Evolutionary conservation across 2,329 filamentous ascomycete species (phyloP), one percentile per base, ranked within the genome.

Genomic region (Fusarium lyarnte): DNA sequence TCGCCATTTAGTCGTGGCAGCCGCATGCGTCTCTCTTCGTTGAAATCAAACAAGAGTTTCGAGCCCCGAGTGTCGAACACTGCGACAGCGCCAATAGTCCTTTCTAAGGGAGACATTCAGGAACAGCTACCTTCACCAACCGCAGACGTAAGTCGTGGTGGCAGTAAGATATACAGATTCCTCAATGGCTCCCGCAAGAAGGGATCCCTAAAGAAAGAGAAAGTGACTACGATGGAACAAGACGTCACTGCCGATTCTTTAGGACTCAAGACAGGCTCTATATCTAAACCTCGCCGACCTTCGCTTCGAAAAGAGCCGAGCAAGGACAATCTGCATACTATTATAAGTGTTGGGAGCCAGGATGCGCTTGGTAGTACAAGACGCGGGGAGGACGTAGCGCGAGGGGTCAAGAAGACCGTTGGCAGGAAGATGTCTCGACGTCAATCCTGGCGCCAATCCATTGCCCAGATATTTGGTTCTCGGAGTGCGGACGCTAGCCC

Each of bases 301-400:
- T 75, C 78, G 10, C 71, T 85, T 49, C 82, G 80, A 47, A 77
- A 79, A 1, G 82, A 84, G 36, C 73, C 80, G n/a, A 87, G 84
- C 73, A 83, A 83, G 69, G 85, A 87, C 31, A 86, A 84, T 0
- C 75, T 87, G 31, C 84, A 84, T 57, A 87, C 85, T 2, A 87
- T 87, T 23, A 74, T 87, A 57, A 87, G 86, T 65, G 85, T 87
- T 13, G 85, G 83, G 10, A 87, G 85, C 53, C 77, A 83, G 23
- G 84, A 86, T 49, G 68, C 75, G 21, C 58, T 58, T 36, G 57
- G 33, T 3, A 59, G 47, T 31, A 51, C 61, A 36, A 70, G 45
- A 29, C 63, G 65, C n/a, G 60, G 23, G 47, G 55, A 60, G 38
- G 66, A 64, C 23, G 12, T 29, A n/a, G n/a, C 33, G 12, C 47